Conservation (phyloP, 495 filamentous ascomycete genomes). For the Aspergillus funiculosus region DNA sequence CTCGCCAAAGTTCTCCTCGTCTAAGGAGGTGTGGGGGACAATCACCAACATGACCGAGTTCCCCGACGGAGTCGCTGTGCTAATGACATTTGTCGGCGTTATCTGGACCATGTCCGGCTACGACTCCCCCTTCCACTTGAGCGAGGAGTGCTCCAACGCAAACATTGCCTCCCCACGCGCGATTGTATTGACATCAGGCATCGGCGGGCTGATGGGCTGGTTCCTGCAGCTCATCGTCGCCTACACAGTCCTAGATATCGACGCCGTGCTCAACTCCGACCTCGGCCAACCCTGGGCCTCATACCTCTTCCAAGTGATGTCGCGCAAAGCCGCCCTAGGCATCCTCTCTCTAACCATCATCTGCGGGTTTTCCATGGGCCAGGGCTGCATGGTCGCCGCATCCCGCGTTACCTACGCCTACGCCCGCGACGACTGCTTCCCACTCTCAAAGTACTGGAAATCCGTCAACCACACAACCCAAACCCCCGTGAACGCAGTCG, state of each 20-base stretch:
- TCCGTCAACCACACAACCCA: constrained; percentile 58
- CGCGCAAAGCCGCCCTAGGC: constrained; percentile 57
- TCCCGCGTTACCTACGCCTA: constrained; percentile 76
- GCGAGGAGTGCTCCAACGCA: constrained; percentile 74
- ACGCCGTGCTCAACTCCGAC: constrained; percentile 52
- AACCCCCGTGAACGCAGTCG: constrained; percentile 75
- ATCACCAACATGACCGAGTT: constrained; percentile 67
- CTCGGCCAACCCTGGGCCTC: constrained; percentile 74
- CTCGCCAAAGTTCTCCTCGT: constrained; percentile 56
- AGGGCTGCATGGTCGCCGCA: constrained; percentile 78
- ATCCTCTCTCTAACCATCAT: constrained; percentile 67
- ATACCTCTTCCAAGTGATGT: constrained; percentile 65
- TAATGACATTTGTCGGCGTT: constrained; percentile 70
- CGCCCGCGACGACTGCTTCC: constrained; percentile 73
- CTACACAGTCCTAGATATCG: constrained; percentile 71
- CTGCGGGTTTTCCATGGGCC: constrained; percentile 75
- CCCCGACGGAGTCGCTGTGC: constrained; percentile 62
- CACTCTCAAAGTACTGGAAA: constrained; percentile 58
- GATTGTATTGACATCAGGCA: constrained; percentile 65
- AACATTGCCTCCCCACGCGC: constrained; percentile 68
- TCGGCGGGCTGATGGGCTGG: constrained; percentile 69
- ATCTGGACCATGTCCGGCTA: constrained; percentile 66
- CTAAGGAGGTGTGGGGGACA: constrained; percentile 60
- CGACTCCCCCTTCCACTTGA: constrained; percentile 70
- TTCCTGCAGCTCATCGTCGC: constrained; percentile 71